Base-by-base conservation (phyloP, 225 moss, liverwort and hornwort species). In the Sphagnum tenellum region DNA sequence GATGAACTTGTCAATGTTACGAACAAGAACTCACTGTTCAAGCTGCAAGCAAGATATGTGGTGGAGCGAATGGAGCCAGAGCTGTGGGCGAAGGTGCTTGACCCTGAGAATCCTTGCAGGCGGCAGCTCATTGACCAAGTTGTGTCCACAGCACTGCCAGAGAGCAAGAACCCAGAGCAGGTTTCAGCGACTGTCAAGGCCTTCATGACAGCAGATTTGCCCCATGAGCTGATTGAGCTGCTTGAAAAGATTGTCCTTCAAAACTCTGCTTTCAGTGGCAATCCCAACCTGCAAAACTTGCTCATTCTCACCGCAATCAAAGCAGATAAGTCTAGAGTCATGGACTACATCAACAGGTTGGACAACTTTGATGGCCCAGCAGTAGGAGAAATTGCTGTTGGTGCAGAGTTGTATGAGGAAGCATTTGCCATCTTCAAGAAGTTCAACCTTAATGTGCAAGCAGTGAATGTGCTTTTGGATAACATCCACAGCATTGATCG, bases 111-210 rank as follows among this genome's bases (percentile, higher is more conserved):
- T 10, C 66, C 80, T 2, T 91, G 73, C 73, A 78, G 91, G 69
- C 79, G 91, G 62, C 89, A 89, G 66, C 79, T 95, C 66, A 91
- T 95, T 67, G 91, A 95, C 63, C 94, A 95, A 76, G 94, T 91
- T 66, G 94, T 95, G 11, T 91, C 94, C 61, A 95, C 91, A 61
- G 89, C 91, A n/a, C 70, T 91, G 45, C 91, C 91, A 64, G 94
- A 91, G 76, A 89, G 94, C 82, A 91, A 88, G 76, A 88, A 72
- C 67, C 94, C 94, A 47, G 94, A 91, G 74, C 91, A 95, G 61
- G 94, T 95, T 55, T 91, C 91, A 52, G 91, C 91, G 44, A 95
- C 94, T 50, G 94, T 95, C 13, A 95, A 95, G 76, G 94, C 94
- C 12, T 95, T 95, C 73, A 95, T 95, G 94, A 84, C 89, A 11